Base-by-base conservation (phyloP, 176 grass and related monocot genomes). In the Thalia dealbata region DNA sequence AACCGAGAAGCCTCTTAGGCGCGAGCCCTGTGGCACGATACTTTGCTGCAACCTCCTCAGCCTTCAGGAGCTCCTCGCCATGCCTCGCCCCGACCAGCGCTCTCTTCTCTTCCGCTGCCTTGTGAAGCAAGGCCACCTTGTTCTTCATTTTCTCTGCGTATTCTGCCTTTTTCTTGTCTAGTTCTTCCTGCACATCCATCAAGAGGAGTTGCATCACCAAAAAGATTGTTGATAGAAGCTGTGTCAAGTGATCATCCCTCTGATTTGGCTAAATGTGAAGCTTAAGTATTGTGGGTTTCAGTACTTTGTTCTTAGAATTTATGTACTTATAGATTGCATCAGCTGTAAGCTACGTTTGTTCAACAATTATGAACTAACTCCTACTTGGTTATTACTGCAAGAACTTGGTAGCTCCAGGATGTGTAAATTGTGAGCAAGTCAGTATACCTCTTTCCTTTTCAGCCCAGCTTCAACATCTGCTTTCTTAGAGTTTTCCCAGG, bases 121-220 rank as follows among this genome's bases (percentile, higher is more conserved):
- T 99, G 77, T 95, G 95, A 71, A 95, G 72, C 35, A 85, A 64
- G 14, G 95, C 78, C 14, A 77, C 68, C 48, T 99, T 91, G 79
- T 99, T 99, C 80, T 95, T 93, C 87, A 99, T 91, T 73, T 87
- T 91, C 78, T 95, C 95, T 0, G 90, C 95, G 6, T 91, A 95
- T 72, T 91, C 95, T 8, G 90, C 95, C 74, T 95, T 99, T 82
- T 85, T 83, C 77, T 99, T 99, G 63, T 95, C 95, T 51, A 99
- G 69, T 73, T 88, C 76, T 79, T 99, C 95, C 95, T 99, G 88
- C 30, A 35, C 44, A 67, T 66, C 5, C 61, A 64, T 52, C 43
- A 66, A 22, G 13, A 15, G 14, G 19, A 30, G 28, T 30, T 8
- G 52, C 44, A 30, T 56, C 9, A 73, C 26, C 48, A 41, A 30